Percentiles rank a stretch among this genome's conserved stretches.
Evolutionary conservation across 257 asterid genomes (phyloP).

Genomic region (Ophiorrhiza pumila): DNA sequence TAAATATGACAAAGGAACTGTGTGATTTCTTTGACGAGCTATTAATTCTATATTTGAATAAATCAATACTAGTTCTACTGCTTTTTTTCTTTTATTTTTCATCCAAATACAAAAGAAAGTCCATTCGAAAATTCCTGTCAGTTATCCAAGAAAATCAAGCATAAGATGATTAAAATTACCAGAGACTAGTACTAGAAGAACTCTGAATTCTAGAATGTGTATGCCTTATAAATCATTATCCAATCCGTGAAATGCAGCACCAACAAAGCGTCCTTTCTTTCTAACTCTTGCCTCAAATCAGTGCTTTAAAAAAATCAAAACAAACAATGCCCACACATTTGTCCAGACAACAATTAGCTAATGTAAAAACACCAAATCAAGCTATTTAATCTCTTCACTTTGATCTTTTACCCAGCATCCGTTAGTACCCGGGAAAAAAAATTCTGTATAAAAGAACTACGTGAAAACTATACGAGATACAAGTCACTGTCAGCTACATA

Average conservation of each 20-base stretch:
- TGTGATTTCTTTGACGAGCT: too few relatives aligned
- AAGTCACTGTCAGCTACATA: slow-evolving; percentile 28
- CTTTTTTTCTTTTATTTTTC: background rate
- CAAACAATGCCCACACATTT: background rate
- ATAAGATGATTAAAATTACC: background rate
- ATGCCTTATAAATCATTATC: background rate
- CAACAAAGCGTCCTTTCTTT: too few relatives aligned
- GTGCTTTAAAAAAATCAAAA: background rate
- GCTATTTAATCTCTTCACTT: background rate
- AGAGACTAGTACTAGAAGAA: background rate
- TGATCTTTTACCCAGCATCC: background rate
- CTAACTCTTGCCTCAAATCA: too few relatives aligned
- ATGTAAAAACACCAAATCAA: slow-evolving; percentile 4
- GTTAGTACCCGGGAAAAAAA: background rate
- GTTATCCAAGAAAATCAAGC: background rate
- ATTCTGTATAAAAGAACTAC: background rate
- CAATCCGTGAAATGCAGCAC: background rate
- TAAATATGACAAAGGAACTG: too few relatives aligned
- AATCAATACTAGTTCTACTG: too few relatives aligned
- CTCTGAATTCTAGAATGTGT: background rate
- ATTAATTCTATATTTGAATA: too few relatives aligned
- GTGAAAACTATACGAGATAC: background rate
- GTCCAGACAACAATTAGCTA: background rate
- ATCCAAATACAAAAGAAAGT: background rate
- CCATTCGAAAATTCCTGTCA: background rate